Evolutionary conservation across 768 basidiomycete genomes (phyloP), one percentile per base, ranked within the genome.

Genomic region (Mycena vulgaris): DNA sequence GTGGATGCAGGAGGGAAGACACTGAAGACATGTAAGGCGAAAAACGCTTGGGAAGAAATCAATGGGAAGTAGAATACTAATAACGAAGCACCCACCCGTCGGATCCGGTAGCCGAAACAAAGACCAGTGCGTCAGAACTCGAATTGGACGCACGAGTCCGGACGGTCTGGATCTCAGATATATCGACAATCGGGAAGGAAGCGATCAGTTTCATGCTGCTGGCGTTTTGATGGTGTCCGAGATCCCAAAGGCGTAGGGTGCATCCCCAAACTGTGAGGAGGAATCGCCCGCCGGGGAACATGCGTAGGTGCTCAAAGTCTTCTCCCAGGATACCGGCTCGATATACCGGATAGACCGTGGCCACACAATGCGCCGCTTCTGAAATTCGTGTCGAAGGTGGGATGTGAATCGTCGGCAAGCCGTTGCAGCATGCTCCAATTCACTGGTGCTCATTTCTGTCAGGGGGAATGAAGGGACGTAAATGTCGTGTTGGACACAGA

Each of bases 201-300:
- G 67, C 58, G 14, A 72, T 49, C 10, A 51, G 63, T n/a, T 39
- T 25, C 1, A 5, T 14, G 5, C 16, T 33, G 23, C 39, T 5
- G 37, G 14, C 0, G 2, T 16, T 40, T 9, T 19, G 3, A 2
- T 14, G 35, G 40, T 16, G 40, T 3, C 67, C 71, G 2, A 68
- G 51, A 56, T 72, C 71, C 71, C 71, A 72, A 23, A 72, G 11
- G 1, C 40, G 40, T n/a, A 72, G 4, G 1, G 45, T 48, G 19
- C 30, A 30, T 28, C 28, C 14, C 13, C 40, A 19, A 21, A 11
- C 55, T 13, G 70, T 56, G 9, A 72, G 19, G 13, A 72, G 57
- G n/a, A 68, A 72, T 60, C 71, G 30, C 7, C 71, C 71, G 21
- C 71, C 71, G 21, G 71, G 67, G n/a, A 72, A 5, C 11, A 72